A percentile compares a stretch with the other conserved stretches of the same genome.
These are phyloP conservation scores for Cercospora beticola DNA, from an alignment of 2,329 filamentous ascomycete genomes.

Conservation along the genomic window DNA sequence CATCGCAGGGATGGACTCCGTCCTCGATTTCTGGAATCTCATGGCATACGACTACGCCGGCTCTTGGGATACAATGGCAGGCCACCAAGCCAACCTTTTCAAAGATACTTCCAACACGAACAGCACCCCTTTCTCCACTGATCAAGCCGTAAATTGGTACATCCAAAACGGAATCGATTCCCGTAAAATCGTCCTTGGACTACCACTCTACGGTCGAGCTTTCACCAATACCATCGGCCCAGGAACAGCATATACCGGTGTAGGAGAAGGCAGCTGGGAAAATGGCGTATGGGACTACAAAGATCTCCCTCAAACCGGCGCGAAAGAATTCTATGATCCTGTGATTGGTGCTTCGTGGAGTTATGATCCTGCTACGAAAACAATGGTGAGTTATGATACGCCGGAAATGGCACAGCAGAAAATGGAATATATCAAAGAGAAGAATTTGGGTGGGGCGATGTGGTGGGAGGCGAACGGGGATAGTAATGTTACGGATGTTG, in stretches of 20 bases:
- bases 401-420: constrained; percentile 66
- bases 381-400: constrained; percentile 76
- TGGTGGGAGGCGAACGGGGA: constrained; percentile 93
- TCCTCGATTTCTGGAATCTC: constrained; percentile 52
- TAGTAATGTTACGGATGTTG: constrained; percentile 45
- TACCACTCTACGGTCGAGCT: constrained; percentile 87
- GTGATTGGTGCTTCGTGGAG: constrained; percentile 72
- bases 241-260: constrained; percentile 66
- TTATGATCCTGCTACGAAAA: constrained; percentile 62
- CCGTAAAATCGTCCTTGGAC: constrained; percentile 78
- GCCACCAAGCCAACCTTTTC: constrained; percentile 79
- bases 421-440: constrained; percentile 65
- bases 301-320: constrained; percentile 65
- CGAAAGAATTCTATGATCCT: constrained; percentile 63
- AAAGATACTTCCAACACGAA: constrained; percentile 56
- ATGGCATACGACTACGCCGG: constrained; percentile 64
- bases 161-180: constrained; percentile 57
- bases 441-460: constrained; percentile 82
- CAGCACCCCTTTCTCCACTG: constrained; percentile 75
- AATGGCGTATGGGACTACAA: constrained; percentile 86
- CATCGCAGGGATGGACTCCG: constrained; percentile 42
- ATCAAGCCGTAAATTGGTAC: constrained; percentile 70
- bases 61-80: constrained; percentile 69
- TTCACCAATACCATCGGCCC: constrained; percentile 76
- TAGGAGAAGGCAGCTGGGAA: constrained; percentile 81